These are phyloP conservation scores for Xylaria sp. DNA, from an alignment of 2,329 filamentous ascomycete species.

Conservation along the genomic window DNA sequence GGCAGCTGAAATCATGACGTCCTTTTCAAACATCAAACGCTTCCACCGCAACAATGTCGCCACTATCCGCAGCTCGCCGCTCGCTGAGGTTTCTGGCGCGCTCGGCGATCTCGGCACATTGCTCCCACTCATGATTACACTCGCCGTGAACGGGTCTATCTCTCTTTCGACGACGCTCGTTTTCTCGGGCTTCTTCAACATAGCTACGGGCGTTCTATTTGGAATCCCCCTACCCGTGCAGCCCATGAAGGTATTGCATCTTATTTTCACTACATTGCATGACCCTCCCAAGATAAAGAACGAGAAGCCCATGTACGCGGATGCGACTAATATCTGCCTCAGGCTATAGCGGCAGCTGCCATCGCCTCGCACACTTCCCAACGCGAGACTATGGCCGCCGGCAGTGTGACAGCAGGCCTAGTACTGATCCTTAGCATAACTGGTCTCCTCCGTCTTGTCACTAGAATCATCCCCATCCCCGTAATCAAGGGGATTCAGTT, in stretches of 20 bases:
- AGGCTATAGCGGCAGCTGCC: constrained; percentile 91
- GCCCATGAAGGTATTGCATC: constrained; percentile 72
- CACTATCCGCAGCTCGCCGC: constrained; percentile 58
- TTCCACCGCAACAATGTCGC: constrained; percentile 60
- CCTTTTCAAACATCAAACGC: constrained; percentile 46
- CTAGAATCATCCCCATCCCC: constrained; percentile 80
- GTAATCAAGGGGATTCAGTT: constrained; percentile 96
- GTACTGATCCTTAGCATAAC: constrained; percentile 83
- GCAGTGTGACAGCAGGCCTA: constrained; percentile 78
- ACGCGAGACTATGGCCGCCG: constrained; percentile 81
- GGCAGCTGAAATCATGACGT: constrained; percentile 38
- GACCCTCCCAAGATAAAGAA: background rate
- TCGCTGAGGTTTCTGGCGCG: constrained; percentile 85
- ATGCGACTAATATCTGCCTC: constrained; percentile 27
- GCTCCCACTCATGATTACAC: constrained; percentile 80
- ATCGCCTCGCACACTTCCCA: constrained; percentile 74
- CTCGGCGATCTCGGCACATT: constrained; percentile 79
- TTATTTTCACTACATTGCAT: background rate
- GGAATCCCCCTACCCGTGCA: constrained; percentile 92
- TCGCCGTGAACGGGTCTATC: constrained; percentile 81
- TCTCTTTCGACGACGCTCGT: constrained; percentile 85
- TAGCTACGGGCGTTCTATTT: constrained; percentile 82
- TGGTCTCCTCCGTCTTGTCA: constrained; percentile 79
- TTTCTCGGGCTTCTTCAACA: constrained; percentile 88
- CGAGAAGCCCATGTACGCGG: background rate